Evolutionary conservation across 257 asterid species (phyloP).

Genomic region (Solanum commersonii): DNA sequence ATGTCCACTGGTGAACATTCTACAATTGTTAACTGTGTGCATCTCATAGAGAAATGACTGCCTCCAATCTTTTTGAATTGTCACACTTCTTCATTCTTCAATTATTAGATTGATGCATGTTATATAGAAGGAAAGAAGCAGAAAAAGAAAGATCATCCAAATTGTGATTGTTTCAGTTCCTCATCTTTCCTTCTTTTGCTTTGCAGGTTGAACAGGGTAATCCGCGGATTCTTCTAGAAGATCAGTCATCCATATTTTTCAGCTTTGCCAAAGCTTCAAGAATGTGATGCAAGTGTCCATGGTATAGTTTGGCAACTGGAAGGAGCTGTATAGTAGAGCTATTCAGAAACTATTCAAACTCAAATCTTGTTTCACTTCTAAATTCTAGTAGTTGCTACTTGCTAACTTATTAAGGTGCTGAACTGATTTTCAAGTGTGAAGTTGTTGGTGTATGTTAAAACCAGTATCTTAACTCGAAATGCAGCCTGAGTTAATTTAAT

Average conservation of each 20-base stretch:
- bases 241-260: slow-evolving; percentile 22
- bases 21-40: not conserved
- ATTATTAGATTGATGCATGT: not conserved
- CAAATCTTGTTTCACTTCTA: not conserved
- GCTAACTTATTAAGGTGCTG: not conserved
- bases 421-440: not conserved
- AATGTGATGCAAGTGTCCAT: slow-evolving; percentile 1
- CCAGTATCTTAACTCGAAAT: not conserved
- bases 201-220: slow-evolving; percentile 38
- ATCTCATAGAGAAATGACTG: not conserved
- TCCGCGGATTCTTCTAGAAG: slow-evolving; percentile 21
- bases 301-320: not conserved
- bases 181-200: not conserved
- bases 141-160: not conserved
- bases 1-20: not conserved
- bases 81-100: not conserved
- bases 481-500: not conserved
- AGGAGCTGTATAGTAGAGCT: not conserved
- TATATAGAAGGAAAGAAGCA: not conserved
- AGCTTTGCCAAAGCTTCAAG: slow-evolving; percentile 35
- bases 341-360: not conserved
- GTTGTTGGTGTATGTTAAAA: not conserved
- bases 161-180: not conserved
- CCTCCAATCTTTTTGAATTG: not conserved
- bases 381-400: not conserved